Evolutionary conservation across 345 rosid species (phyloP), one percentile per base, ranked within the genome.

Genomic region (Trapa bicornis): DNA sequence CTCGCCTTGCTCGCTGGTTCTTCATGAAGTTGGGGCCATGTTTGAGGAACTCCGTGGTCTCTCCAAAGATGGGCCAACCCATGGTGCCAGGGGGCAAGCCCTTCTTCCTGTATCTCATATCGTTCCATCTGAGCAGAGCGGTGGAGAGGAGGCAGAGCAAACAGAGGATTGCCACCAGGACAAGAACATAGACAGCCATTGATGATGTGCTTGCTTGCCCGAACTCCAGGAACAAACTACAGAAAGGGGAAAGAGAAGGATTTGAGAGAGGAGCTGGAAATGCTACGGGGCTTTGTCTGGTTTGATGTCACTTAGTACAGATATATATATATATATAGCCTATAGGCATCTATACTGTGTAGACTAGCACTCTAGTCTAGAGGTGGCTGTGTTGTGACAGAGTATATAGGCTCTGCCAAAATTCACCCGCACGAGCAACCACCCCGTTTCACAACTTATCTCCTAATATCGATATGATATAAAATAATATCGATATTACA

Each of bases 11-110:
- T 73, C 96, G 78, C 63, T 89, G 91, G 76, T 83, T 85, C 71
- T 85, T 94, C 96, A 94, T 91, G 84, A 94, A 94, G 80, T 83
- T 80, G 1, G 99, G 99, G 15, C 99, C 99, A 77, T 91, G 96
- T 61, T 82, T 94, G 35, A 94, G 91, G 69, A 94, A 94, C 80
- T 91, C 99, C 11, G 97, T 86, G 68, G 99, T 94, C 76, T 94
- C 99, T 4, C 99, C 99, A 73, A 89, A 86, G 69, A 94, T 70
- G 0, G 99, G 97, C 99, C 99, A 94, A 16, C 99, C 99, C 99
- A 94, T 94, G 47, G 97, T 91, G 1, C 99, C 99, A 2, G 93
- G 96, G 71, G 99, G 97, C 38, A 91, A 82, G 47, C 96, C 89
- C 73, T 86, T 86, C 79, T 81, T 85, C 65, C 83, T 80, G 77